Conservation (phyloP, 345 rosid species). For the Salix caprea region DNA sequence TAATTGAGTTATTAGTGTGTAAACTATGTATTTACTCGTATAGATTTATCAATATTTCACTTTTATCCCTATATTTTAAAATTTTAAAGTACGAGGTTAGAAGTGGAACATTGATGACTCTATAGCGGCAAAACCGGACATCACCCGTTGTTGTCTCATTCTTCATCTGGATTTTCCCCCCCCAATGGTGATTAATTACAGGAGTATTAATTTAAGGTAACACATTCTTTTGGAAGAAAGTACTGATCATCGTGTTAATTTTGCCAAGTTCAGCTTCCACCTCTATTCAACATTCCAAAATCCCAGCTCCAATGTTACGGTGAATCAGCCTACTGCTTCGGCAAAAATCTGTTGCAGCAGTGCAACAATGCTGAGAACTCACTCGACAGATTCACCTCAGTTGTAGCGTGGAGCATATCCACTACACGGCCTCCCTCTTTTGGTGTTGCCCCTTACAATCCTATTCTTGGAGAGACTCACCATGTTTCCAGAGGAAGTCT, state of each 20-base stretch:
- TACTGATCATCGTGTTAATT: neutral
- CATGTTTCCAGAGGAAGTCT: conserved; percentile 63
- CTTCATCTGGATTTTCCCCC: too few relatives aligned
- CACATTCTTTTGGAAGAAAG: neutral
- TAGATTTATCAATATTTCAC: neutral
- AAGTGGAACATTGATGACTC: too few relatives aligned
- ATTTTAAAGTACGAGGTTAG: too few relatives aligned
- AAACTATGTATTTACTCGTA: neutral
- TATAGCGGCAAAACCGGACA: too few relatives aligned
- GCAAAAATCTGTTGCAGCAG: conserved; percentile 40
- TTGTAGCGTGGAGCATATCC: conserved; percentile 72
- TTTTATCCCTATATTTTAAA: neutral
- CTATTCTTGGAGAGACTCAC: conserved; percentile 88
- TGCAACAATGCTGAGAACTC: conserved; percentile 46
- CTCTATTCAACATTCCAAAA: conserved; percentile 72
- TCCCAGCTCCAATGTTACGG: conserved; percentile 77
- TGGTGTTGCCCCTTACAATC: conserved; percentile 79
- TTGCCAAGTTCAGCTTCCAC: conserved; percentile 50
- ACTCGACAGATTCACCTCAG: conserved; percentile 45
- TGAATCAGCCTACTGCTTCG: conserved; percentile 50
- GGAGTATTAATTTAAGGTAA: too few relatives aligned
- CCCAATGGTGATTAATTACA: too few relatives aligned
- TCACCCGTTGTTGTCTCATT: too few relatives aligned
- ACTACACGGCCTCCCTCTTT: conserved; percentile 48
- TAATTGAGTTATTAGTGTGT: neutral